Conservation (phyloP, 108 stramenopile species). For the Fistulifera solaris region DNA sequence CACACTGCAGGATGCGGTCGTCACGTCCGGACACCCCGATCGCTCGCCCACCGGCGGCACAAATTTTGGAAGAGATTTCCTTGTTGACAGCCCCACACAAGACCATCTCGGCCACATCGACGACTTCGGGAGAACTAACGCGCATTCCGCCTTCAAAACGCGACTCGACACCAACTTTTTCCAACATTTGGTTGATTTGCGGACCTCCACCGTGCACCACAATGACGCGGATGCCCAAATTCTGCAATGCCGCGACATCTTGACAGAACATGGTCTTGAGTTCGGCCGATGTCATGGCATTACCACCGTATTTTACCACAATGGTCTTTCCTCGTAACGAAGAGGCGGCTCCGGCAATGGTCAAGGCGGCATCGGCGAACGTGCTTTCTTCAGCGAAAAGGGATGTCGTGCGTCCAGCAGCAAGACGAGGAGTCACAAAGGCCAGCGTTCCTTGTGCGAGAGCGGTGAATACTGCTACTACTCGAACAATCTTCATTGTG, state of each 20-base stretch:
- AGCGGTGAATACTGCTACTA: too few relatives aligned
- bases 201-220: conserved; percentile 96
- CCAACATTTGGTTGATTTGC: conserved; percentile 82
- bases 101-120: conserved; percentile 96
- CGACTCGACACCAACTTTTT: conserved; percentile 71
- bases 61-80: conserved; percentile 74
- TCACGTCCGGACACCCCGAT: conserved; percentile 88
- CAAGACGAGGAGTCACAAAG: too few relatives aligned
- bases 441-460: too few relatives aligned
- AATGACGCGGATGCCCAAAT: conserved; percentile 73
- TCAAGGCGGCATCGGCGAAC: conserved; percentile 46
- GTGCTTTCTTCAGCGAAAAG: not conserved
- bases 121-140: conserved; percentile 79
- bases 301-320: conserved; percentile 88
- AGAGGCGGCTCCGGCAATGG: conserved; percentile 47
- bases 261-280: conserved; percentile 74
- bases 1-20: conserved; percentile 74
- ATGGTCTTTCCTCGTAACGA: conserved; percentile 63
- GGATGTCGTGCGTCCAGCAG: not conserved
- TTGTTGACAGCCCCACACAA: conserved; percentile 93
- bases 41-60: conserved; percentile 75
- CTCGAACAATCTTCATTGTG: too few relatives aligned
- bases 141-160: conserved; percentile 85
- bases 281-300: conserved; percentile 86
- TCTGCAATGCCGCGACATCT: conserved; percentile 78